phyloP scores from a whole-genome alignment of 2,329 filamentous ascomycete species.

The Diaporthe ampelina region DNA sequence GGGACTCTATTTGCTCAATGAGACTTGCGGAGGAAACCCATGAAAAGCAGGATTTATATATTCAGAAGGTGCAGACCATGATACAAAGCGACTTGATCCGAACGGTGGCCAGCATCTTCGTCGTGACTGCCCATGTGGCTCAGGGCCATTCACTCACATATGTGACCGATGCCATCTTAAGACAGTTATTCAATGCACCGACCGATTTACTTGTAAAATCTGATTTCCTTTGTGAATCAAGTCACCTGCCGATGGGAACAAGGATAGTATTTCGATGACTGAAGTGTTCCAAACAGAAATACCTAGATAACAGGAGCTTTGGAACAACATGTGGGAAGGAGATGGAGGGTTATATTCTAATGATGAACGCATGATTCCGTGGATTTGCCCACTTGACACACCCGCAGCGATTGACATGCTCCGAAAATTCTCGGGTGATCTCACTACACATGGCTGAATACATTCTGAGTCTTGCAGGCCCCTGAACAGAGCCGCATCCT shows the following conservation, averaged over 20 bases:
- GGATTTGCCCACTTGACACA: too few species aligned
- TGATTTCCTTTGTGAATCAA: background rate
- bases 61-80: too few species aligned
- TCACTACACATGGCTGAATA: slow-evolving; percentile 1
- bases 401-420: background rate
- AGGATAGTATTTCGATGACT: background rate
- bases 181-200: background rate
- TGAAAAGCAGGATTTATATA: background rate
- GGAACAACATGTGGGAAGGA: background rate
- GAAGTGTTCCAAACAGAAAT: background rate
- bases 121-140: background rate
- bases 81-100: background rate
- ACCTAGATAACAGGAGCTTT: background rate
- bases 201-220: background rate
- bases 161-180: background rate
- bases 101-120: background rate
- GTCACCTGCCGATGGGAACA: background rate
- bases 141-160: slow-evolving; percentile 1
- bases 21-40: background rate
- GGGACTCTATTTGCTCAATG: background rate
- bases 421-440: slow-evolving; percentile 17
- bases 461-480: background rate
- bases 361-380: accelerated
- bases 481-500: slow-evolving; percentile 4
- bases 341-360: background rate